Evolutionary conservation across 768 basidiomycete genomes (phyloP), one percentile per base, ranked within the genome.

Genomic region (Sarcodon aspratus): DNA sequence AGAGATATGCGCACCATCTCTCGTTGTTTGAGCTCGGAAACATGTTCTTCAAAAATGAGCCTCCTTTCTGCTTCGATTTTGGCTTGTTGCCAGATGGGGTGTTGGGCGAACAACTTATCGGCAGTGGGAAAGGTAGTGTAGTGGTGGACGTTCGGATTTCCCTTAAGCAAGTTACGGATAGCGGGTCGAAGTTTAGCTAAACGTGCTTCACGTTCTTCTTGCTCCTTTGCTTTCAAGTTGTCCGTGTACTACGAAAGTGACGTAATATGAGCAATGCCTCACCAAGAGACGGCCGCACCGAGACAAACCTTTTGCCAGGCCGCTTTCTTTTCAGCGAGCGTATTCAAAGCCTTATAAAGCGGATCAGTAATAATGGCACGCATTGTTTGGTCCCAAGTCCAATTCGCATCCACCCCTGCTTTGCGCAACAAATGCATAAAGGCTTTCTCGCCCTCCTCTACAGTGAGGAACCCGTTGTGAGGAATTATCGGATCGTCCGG

Each of bases 361-460:
- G 96, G 95, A 71, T 98, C 95, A 57, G 92, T 97, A 66, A 99
- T 95, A 65, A 96, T 92, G 58, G 90, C 86, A 61, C 94, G 79
- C 89, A 98, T 96, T 47, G 93, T 92, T 69, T 89, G 82, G 64
- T 99, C 96, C 96, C 96, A 99, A 34, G 91, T 91, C 88, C 90
- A 97, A 54, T 76, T 82, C 42, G 85, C 81, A 65, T 91, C 89
- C 38, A 98, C 86, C 33, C 89, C 89, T 43, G 88, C 85, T 67
- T 90, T 91, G 57, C 84, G 76, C 56, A 99, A 67, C 49, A 99
- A 70, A 68, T 88, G 88, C 59, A 82, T 79, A 64, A 99, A 99
- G 10, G 94, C 96, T 60, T 88, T 87, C 64, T 96, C 93, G 17
- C 91, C 93, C 57, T 96, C 91, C 57, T 90, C 88, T 9, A 80